Base-by-base conservation (phyloP, 345 rosid species). In the Bruguiera parviflora region DNA sequence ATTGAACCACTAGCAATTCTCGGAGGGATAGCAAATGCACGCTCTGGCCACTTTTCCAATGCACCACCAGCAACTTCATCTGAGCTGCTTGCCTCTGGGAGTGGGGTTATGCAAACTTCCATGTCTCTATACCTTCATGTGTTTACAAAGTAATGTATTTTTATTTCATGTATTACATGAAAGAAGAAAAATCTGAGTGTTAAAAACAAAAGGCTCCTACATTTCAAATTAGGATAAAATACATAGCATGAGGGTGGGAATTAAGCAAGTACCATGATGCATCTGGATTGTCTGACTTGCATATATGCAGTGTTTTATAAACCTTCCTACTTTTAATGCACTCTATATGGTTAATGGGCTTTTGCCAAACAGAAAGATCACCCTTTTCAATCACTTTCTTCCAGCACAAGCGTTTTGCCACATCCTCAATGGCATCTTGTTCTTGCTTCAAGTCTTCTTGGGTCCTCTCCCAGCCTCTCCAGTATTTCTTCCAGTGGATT, bases 401-500 rank as follows among this genome's bases (percentile, higher is more conserved):
- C 99, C 99, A 95, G 78, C 99, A 95, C 49, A 95, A 80, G 53
- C 87, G 76, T 81, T 75, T 87, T 76, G 92, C 96, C 8, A 85
- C 83, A 33, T 81, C 81, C 81, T 95, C 99, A n/a, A 95, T 92
- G 32, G 93, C 66, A 61, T 89, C 90, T 75, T 95, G 99, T 53
- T 95, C 97, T 61, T 81, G 77, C 67, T 90, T 92, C 80, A 95
- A 74, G 71, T 95, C 96, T 60, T 88, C 85, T 63, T 78, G 78
- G 19, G 87, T 85, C 83, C 99, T 87, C 57, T 90, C 96, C 99
- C 99, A 95, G 0, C 97, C 97, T 85, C 81, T 86, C 97, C 97
- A 95, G 77, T 90, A 76, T 37, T 78, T 87, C 79, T 90, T 90
- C 99, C 99, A 95, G 73, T 68, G 79, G 63, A 95, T 84, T 7